Conservation (phyloP, 139 green algal genomes). For the Coelastrella sp. region DNA sequence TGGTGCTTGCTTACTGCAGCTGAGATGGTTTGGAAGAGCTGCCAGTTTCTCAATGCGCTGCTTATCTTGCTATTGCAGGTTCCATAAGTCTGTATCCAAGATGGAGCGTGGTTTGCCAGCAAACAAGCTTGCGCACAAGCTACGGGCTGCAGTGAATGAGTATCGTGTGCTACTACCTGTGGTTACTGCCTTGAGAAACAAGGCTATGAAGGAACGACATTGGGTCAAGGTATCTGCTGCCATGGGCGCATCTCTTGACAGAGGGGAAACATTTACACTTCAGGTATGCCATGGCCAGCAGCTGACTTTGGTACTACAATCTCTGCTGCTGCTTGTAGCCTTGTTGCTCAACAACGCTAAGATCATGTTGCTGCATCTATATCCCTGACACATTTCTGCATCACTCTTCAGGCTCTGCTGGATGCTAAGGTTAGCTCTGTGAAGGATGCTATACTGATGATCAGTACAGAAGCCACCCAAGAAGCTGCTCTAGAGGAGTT, state of each 20-base stretch:
- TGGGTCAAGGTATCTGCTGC: slow-evolving; percentile 80
- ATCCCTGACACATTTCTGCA: neutral
- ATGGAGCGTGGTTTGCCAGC: slow-evolving; percentile 81
- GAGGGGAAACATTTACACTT: slow-evolving; percentile 73
- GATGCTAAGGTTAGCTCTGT: slow-evolving; percentile 69
- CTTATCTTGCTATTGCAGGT: slow-evolving; percentile 28
- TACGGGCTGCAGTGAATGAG: slow-evolving; percentile 72
- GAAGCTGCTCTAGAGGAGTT: slow-evolving; percentile 84
- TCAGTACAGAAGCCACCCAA: slow-evolving; percentile 83
- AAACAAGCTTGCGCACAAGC: slow-evolving; percentile 77
- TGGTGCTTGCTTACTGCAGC: neutral
- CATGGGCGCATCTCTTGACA: slow-evolving; percentile 55
- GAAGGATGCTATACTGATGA: slow-evolving; percentile 67
- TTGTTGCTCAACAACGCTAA: too few species aligned
- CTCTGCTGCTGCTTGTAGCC: neutral
- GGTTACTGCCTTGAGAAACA: slow-evolving; percentile 71
- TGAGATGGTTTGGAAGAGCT: too few species aligned
- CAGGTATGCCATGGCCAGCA: slow-evolving; percentile 45
- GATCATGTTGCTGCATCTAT: too few species aligned
- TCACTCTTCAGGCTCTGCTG: slow-evolving; percentile 68
- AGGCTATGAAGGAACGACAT: slow-evolving; percentile 76
- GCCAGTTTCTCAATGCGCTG: neutral
- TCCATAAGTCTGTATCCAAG: slow-evolving; percentile 69
- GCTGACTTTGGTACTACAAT: too few species aligned
- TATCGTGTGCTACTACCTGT: slow-evolving; percentile 54